Percentiles rank a stretch among this genome's conserved stretches.
Conservation (phyloP, 306 rosid species). For the Casuarina equisetifolia region DNA sequence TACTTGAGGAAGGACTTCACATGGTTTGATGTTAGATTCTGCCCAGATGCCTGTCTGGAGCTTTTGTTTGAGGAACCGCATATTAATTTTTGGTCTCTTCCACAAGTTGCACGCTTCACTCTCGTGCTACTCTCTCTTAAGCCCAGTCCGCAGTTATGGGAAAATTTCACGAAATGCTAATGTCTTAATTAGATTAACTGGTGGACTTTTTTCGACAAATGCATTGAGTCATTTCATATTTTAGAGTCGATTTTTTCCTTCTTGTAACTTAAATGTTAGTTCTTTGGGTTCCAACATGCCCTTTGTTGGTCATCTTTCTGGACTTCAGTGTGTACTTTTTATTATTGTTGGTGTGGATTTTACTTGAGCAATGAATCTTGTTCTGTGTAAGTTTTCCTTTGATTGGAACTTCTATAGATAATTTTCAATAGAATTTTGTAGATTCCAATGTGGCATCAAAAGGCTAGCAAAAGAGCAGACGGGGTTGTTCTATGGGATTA, state of each 20-base stretch:
- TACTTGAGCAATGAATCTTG: not conserved
- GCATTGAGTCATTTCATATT: not conserved
- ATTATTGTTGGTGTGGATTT: not conserved
- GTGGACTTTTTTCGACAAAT: not conserved
- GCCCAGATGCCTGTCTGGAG: not conserved
- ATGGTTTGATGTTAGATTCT: not conserved
- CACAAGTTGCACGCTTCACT: not conserved
- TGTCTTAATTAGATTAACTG: not conserved
- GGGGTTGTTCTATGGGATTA: conserved; percentile 89
- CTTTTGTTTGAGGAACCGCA: not conserved
- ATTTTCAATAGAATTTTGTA: conserved; percentile 29
- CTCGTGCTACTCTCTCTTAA: not conserved
- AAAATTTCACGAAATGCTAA: not conserved
- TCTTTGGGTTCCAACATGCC: not conserved
- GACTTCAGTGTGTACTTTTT: not conserved
- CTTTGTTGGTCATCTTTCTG: not conserved
- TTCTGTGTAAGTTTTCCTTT: not conserved
- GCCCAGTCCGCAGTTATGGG: not conserved
- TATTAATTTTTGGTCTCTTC: not conserved
- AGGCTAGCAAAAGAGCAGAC: conserved; percentile 72
- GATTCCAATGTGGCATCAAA: conserved; percentile 87
- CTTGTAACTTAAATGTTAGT: not conserved
- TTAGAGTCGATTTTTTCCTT: not conserved
- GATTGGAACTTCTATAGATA: not conserved
- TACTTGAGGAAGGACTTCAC: not conserved